Percentiles rank a stretch among this genome's conserved stretches.
Evolutionary conservation across 2,329 filamentous ascomycete species (phyloP).

Genomic region (Teratosphaeria zuluensis): DNA sequence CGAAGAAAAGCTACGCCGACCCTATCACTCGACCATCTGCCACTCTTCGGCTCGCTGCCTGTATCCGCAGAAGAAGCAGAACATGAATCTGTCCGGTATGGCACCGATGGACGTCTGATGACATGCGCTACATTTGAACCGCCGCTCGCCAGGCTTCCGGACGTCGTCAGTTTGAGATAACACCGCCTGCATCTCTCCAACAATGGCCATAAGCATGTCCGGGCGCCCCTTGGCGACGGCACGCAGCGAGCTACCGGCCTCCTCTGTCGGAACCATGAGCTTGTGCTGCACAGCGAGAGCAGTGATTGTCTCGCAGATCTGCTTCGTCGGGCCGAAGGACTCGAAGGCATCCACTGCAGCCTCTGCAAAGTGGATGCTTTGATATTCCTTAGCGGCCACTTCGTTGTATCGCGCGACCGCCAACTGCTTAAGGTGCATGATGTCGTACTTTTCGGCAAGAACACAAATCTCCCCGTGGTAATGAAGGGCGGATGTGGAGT

Average conservation of each 20-base stretch:
- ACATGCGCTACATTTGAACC: no score
- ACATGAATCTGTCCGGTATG: no score
- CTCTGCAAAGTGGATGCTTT: neutral
- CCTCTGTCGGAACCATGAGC: neutral
- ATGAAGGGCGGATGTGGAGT: neutral
- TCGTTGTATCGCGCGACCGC: neutral
- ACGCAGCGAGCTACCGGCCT: neutral
- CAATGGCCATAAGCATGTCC: neutral
- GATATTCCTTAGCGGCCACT: neutral
- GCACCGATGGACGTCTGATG: no score
- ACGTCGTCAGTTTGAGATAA: no score
- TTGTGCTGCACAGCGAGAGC: neutral
- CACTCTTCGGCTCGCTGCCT: no score
- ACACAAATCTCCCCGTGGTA: conserved; percentile 1
- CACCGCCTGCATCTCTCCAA: neutral
- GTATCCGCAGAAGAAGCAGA: no score
- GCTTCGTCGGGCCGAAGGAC: neutral
- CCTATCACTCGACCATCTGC: no score
- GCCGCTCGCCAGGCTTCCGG: no score
- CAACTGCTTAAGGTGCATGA: neutral
- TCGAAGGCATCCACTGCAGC: neutral
- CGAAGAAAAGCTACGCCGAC: no score
- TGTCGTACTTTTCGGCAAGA: conserved; percentile 2
- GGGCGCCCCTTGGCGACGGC: neutral
- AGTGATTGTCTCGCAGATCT: neutral